Evolutionary conservation across 2,329 filamentous ascomycete genomes (phyloP), one percentile per base, ranked within the genome.

Genomic region (Sclerotinia nivalis): DNA sequence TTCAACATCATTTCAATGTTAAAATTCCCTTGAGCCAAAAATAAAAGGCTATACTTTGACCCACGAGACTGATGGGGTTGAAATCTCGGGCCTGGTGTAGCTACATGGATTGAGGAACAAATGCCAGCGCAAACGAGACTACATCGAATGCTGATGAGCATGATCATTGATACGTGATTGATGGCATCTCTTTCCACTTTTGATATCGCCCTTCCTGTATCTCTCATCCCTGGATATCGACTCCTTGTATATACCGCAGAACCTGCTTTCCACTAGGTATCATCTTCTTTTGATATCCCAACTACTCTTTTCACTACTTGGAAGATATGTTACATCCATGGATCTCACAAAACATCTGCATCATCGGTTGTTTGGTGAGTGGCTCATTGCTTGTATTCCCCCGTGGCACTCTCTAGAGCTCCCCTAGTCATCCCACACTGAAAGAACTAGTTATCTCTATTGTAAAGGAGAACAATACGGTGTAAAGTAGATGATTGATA

Each of bases 311-410:
- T 37, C 20, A n/a, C n/a, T 12, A 15, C 20, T n/a, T 37, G 20
- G 31, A n/a, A 58, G 8, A 58, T 58, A 20, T 58, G 10, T 22
- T 58, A 37, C 34, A 34, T 12, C n/a, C 31, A 20, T 37, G 7
- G 37, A 22, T 13, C 20, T 56, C 20, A 37, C 22, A 12, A 40
- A 37, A 7, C 54, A 58, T n/a, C 54, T 1, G 8, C 20, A 58
- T n/a, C 31, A 20, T 12, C 4, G 7, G 13, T 34, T n/a, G 4
- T 13, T 37, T 15, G 10, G 3, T n/a, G 9, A 12, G 20, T 13
- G 15, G 5, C 2, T 0, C 10, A 20, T 58, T 37, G 4, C 13
- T 15, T 12, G 22, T 15, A 4, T 15, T 5, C 1, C 2, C 1
- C 5, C 0, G 22, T 9, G 31, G 0, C 15, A 13, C 54, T 56